phyloP scores from a whole-genome alignment of 2,329 filamentous ascomycete species.

The Trichoderma sp. region DNA sequence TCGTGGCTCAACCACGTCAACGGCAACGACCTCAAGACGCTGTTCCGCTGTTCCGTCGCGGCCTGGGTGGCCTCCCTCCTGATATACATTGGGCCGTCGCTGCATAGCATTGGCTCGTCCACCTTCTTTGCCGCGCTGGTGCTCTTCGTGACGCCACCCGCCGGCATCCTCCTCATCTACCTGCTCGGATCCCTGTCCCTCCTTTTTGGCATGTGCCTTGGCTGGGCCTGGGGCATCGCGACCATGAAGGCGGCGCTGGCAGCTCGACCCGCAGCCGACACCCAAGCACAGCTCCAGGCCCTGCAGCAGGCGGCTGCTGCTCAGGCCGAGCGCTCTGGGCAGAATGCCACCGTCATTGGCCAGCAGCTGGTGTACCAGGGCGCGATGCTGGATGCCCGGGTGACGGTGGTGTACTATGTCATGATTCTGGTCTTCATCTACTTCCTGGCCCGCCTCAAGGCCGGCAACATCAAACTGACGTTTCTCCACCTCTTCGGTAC shows the following conservation, averaged over 20 bases:
- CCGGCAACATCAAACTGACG: slow-evolving; percentile 47
- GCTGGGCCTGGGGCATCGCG: slow-evolving; percentile 53
- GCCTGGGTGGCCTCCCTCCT: slow-evolving; percentile 49
- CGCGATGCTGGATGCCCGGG: slow-evolving; percentile 50
- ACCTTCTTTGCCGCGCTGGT: slow-evolving; percentile 48
- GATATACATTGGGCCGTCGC: slow-evolving; percentile 48
- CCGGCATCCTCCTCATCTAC: slow-evolving; percentile 49
- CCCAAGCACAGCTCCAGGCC: slow-evolving; percentile 37
- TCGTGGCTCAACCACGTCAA: slow-evolving; percentile 50
- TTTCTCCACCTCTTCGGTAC: slow-evolving; percentile 49
- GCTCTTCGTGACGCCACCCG: slow-evolving; percentile 49
- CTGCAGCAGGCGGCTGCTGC: slow-evolving; percentile 42
- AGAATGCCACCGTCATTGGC: slow-evolving; percentile 33
- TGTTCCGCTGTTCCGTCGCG: slow-evolving; percentile 50
- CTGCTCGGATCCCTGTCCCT: slow-evolving; percentile 46
- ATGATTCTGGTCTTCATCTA: slow-evolving; percentile 50
- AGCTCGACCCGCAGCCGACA: slow-evolving; percentile 43
- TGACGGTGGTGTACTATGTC: slow-evolving; percentile 42
- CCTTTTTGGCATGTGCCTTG: slow-evolving; percentile 48
- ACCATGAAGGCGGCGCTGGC: slow-evolving; percentile 51
- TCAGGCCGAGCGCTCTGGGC: slow-evolving; percentile 35
- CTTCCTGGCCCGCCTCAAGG: slow-evolving; percentile 45
- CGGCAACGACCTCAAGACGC: slow-evolving; percentile 46
- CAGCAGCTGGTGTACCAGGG: slow-evolving; percentile 46
- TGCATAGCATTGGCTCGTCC: slow-evolving; percentile 45